Evolutionary conservation across 768 basidiomycete species (phyloP).

Genomic region (Amyloporia xantha): DNA sequence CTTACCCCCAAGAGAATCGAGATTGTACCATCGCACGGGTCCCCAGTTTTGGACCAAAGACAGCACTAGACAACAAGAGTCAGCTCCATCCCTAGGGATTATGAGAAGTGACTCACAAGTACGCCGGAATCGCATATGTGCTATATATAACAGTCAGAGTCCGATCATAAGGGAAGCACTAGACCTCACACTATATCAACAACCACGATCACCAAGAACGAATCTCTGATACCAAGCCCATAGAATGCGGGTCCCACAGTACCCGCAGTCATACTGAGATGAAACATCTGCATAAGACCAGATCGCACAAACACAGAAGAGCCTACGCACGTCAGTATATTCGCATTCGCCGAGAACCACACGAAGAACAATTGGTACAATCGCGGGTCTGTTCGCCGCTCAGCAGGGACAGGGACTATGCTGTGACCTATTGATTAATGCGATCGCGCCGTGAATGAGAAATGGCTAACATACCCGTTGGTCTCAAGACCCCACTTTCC

Average conservation of each 20-base stretch:
- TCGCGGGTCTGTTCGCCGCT: slow-evolving; percentile 47
- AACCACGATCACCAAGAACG: slow-evolving; percentile 35
- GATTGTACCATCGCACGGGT: slow-evolving; percentile 50
- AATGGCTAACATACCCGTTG: slow-evolving; percentile 15
- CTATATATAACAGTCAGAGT: slow-evolving; percentile 15
- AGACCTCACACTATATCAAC: slow-evolving; percentile 35
- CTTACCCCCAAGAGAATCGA: slow-evolving; percentile 44
- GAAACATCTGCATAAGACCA: not conserved
- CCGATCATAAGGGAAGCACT: slow-evolving; percentile 9
- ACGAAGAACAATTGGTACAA: slow-evolving; percentile 62
- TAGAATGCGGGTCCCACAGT: slow-evolving; percentile 46
- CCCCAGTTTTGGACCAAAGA: slow-evolving; percentile 48
- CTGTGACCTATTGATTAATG: slow-evolving; percentile 23
- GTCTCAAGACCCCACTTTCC: slow-evolving; percentile 19
- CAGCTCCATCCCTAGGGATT: not conserved
- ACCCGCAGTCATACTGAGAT: slow-evolving; percentile 40
- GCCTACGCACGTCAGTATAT: not conserved
- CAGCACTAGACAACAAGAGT: slow-evolving; percentile 28
- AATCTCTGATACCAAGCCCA: slow-evolving; percentile 37
- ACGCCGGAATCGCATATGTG: slow-evolving; percentile 28
- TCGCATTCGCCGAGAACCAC: slow-evolving; percentile 34
- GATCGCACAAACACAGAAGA: not conserved
- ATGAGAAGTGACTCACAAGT: slow-evolving; percentile 24
- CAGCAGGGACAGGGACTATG: slow-evolving; percentile 44
- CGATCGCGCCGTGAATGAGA: no score